phyloP scores from a whole-genome alignment of 441 rosid genomes.

The Oxalis stricta region DNA sequence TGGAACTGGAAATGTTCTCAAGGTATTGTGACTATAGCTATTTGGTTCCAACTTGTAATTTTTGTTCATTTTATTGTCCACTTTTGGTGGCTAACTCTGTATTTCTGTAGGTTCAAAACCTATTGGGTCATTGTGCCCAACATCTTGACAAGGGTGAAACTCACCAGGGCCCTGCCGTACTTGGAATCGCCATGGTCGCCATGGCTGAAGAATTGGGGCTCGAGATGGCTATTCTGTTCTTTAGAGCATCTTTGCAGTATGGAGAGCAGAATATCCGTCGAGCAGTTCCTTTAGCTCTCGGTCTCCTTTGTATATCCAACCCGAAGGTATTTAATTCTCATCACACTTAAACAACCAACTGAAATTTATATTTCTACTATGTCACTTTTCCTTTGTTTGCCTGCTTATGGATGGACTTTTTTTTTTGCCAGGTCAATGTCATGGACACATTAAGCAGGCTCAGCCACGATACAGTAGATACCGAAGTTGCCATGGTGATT shows the following conservation, averaged over 20 bases:
- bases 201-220: constrained; percentile 96
- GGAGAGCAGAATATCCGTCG: constrained; percentile 80
- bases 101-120: constrained; percentile 63
- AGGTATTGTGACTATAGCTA: constrained; percentile 32
- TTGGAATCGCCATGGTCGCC: constrained; percentile 97
- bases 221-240: constrained; percentile 91
- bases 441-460: constrained; percentile 93
- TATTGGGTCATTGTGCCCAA: constrained; percentile 72
- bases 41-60: constrained; percentile 3
- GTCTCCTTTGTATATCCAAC: constrained; percentile 90
- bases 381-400: background rate
- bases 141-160: constrained; percentile 77
- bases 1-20: constrained; percentile 91
- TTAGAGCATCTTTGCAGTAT: constrained; percentile 88
- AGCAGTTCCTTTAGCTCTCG: constrained; percentile 93
- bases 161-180: constrained; percentile 92
- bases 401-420: background rate
- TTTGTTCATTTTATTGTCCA: background rate
- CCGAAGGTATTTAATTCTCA: constrained; percentile 69
- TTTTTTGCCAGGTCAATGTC: constrained; percentile 55
- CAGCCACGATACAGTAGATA: constrained; percentile 90
- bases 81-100: constrained; percentile 11
- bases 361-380: background rate
- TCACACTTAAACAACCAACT: too few relatives aligned
- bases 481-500: constrained; percentile 90